Base-by-base conservation (phyloP, 1,284 basidiomycete genomes). In the Boletus hoseneyae region DNA sequence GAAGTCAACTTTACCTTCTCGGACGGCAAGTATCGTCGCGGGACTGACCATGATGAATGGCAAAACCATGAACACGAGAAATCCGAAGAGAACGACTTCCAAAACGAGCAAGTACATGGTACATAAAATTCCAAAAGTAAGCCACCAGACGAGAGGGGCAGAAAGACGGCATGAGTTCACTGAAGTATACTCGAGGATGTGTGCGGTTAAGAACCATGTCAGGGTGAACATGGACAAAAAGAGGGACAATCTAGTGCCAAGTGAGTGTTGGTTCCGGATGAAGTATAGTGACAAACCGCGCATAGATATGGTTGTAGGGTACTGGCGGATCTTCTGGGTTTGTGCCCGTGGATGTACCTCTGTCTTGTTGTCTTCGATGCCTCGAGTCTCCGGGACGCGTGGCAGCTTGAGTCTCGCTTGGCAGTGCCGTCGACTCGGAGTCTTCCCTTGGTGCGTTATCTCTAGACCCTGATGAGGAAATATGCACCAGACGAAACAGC, bases 111-210 rank as follows among this genome's bases (percentile, higher is more conserved):
- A 60, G 62, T 90, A 91, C 70, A 87, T 82, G 43, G 87, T 79
- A 67, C 84, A 83, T n/a, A 90, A 70, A 54, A 91, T 81, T 33
- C 78, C 82, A 64, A 91, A 90, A 32, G 79, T 80, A 36, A 90
- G 76, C 85, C 86, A 91, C 88, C 88, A 91, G 30, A 91, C 69
- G 57, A 90, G 84, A 6, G 88, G 88, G 8, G 87, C 78, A 0
- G 82, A 73, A 51, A 74, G 67, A 18, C 87, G 82, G 54, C 88
- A 91, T 11, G 80, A 78, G 56, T 82, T 73, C 29, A 87, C 70
- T 10, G 86, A 85, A 12, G 84, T 85, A 59, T 89, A 90, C 52
- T 82, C 77, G 50, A 91, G 71, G 27, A 90, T 83, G 60, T 91
- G 85, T 8, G 87, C 85, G 16, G 81, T 82, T 15, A 90, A 63